These are phyloP conservation scores for Amanita brunnescens DNA, from an alignment of 768 basidiomycete genomes.

Conservation along the genomic window DNA sequence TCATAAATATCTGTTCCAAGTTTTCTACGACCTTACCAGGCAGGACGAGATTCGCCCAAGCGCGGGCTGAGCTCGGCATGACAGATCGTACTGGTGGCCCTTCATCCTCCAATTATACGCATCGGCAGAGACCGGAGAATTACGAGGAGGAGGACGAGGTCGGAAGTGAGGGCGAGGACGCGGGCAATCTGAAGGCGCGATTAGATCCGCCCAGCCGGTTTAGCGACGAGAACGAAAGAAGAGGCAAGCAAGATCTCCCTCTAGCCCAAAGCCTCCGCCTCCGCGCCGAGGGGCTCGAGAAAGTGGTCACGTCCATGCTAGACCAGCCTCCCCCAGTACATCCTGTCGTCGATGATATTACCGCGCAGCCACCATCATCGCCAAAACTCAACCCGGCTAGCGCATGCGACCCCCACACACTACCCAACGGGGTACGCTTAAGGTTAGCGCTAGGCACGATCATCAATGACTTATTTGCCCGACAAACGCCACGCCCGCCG, in stretches of 20 bases:
- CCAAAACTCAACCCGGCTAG: constrained; percentile 27
- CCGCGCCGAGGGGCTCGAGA: constrained; percentile 76
- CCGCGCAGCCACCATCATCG: constrained; percentile 43
- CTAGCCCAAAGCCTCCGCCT: constrained; percentile 59
- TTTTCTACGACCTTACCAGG: constrained; percentile 16
- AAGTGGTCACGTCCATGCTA: constrained; percentile 74
- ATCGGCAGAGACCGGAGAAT: constrained; percentile 63
- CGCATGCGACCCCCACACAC: constrained; percentile 42
- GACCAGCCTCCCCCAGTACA: constrained; percentile 65
- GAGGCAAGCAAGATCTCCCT: constrained; percentile 48
- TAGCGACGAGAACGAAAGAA: constrained; percentile 48
- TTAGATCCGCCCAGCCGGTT: constrained; percentile 35
- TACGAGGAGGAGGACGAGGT: constrained; percentile 69
- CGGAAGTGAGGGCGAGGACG: constrained; percentile 56
- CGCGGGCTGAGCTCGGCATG: constrained; percentile 80
- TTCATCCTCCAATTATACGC: constrained; percentile 47
- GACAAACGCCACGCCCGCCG: constrained; percentile 51
- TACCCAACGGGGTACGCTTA: constrained; percentile 77
- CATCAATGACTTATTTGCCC: constrained; percentile 75
- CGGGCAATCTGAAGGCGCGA: constrained; percentile 40
- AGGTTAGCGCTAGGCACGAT: constrained; percentile 68
- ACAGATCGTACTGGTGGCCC: constrained; percentile 71
- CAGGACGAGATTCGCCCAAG: constrained; percentile 74
- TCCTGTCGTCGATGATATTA: constrained; percentile 42
- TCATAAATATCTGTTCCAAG: background rate